phyloP scores from a whole-genome alignment of 2,329 filamentous ascomycete species.

The Tricladium varicosporioides region DNA sequence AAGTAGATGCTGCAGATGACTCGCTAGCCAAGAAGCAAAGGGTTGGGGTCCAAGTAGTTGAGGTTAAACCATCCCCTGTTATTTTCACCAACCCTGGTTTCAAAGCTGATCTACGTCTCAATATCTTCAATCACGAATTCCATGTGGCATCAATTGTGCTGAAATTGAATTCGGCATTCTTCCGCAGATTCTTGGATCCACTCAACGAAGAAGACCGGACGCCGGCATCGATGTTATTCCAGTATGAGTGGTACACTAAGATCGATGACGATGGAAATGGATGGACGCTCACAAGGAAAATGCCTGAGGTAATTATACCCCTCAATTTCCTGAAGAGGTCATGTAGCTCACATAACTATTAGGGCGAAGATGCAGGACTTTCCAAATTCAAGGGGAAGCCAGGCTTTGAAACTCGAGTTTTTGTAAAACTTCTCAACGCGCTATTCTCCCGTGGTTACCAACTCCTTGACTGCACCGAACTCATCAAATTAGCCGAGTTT shows the following conservation, averaged over 20 bases:
- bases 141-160: conserved; percentile 10
- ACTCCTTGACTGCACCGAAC: not conserved
- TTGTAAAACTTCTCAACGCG: conserved; percentile 10
- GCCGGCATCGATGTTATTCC: not conserved
- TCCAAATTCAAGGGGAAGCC: not conserved
- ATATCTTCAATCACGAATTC: conserved; percentile 16
- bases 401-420: not conserved
- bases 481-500: not conserved
- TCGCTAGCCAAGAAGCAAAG: conserved; percentile 3
- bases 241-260: conserved; percentile 6
- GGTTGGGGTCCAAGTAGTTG: not conserved
- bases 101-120: conserved; percentile 15
- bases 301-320: not conserved
- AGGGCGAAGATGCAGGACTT: not conserved
- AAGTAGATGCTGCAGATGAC: not conserved
- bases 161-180: conserved; percentile 15
- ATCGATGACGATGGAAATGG: not conserved
- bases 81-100: conserved; percentile 7
- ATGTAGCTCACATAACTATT: too few species aligned
- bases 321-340: not conserved
- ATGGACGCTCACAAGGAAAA: not conserved
- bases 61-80: not conserved
- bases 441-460: conserved; percentile 2
- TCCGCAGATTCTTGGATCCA: conserved; percentile 7
- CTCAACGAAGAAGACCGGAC: not conserved